Conservation (phyloP, 192 early-diverging fungal species). For the Gaertneriomyces semiglobifer region DNA sequence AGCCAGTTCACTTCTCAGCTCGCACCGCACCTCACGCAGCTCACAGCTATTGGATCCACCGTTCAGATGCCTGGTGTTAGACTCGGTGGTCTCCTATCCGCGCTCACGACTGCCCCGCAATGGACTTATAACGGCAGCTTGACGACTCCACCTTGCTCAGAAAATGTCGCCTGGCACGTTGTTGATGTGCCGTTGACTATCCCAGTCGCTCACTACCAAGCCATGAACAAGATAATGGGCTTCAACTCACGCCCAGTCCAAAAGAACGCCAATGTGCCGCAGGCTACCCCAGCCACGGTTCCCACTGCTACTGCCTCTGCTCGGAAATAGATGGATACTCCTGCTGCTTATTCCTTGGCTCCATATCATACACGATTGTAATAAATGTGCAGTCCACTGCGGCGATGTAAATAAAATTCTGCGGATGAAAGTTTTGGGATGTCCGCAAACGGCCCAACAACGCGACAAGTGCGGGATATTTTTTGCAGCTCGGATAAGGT, state of each 20-base stretch:
- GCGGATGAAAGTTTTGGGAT: no score
- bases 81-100: constrained; percentile 9
- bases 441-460: no score
- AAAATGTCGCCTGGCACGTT: constrained; percentile 56
- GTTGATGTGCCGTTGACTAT: constrained; percentile 31
- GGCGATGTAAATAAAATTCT: no score
- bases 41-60: constrained; percentile 6
- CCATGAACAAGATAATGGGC: constrained; percentile 32
- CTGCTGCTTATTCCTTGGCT: no score
- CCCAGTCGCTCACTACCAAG: constrained; percentile 30
- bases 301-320: no score
- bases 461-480: no score
- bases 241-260: constrained; percentile 46
- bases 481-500: no score
- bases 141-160: constrained; percentile 64
- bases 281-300: background rate
- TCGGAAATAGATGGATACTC: no score
- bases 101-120: constrained; percentile 5
- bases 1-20: background rate
- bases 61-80: constrained; percentile 14
- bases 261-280: constrained; percentile 16
- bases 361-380: no score
- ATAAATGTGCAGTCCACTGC: no score
- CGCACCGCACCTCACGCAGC: background rate
- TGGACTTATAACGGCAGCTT: constrained; percentile 52